Evolutionary conservation across 2,329 filamentous ascomycete species (phyloP).

Genomic region (Monilinia fructicola): DNA sequence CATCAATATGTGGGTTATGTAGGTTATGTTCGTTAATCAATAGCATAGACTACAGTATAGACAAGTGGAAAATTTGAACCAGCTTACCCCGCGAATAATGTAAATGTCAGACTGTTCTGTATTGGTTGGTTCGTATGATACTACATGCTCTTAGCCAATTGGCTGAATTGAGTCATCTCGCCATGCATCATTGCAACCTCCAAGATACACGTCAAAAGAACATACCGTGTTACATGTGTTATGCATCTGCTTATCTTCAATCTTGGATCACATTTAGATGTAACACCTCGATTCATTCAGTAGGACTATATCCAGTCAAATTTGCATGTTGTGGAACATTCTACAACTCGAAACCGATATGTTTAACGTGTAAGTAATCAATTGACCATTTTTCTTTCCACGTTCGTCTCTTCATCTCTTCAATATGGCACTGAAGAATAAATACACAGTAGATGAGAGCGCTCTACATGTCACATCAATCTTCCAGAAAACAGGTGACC

Average conservation of each 20-base stretch:
- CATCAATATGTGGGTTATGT: conserved; percentile 4
- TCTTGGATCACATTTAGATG: not conserved
- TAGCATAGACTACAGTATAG: not conserved
- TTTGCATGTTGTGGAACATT: not conserved
- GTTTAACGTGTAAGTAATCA: too few relatives aligned
- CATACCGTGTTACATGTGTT: not conserved
- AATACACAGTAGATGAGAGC: conserved; percentile 23
- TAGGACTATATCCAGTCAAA: not conserved
- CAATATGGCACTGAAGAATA: not conserved
- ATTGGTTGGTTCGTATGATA: not conserved
- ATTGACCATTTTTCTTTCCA: not conserved
- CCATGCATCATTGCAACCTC: not conserved
- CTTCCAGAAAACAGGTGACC: conserved; percentile 22
- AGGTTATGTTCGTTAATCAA: not conserved
- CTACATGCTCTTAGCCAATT: not conserved
- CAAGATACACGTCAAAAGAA: not conserved
- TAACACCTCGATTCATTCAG: not conserved
- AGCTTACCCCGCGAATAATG: not conserved
- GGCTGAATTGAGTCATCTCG: not conserved
- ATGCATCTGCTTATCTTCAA: not conserved
- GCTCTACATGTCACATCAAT: conserved; percentile 23
- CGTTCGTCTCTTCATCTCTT: not conserved
- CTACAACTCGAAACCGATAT: not conserved
- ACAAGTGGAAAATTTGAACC: not conserved
- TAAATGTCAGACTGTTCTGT: not conserved